phyloP scores from a whole-genome alignment of 2,329 filamentous ascomycete genomes.

The Penicillium hesseltinei region DNA sequence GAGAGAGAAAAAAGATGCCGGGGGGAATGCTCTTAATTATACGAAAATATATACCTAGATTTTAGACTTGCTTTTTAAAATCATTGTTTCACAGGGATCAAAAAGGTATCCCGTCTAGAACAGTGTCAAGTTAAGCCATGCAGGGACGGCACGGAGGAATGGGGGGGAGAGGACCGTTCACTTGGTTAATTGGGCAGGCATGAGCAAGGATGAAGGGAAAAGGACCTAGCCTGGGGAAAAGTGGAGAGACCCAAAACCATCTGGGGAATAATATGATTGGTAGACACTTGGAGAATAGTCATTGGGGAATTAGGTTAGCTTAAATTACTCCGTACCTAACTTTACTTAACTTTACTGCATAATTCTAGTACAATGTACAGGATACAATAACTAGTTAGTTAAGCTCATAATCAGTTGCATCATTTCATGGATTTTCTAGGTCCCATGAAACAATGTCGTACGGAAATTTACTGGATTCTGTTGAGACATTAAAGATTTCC shows the following conservation, averaged over 20 bases:
- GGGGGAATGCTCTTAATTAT: neutral
- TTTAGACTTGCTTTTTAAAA: neutral
- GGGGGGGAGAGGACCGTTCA: neutral
- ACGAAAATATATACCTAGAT: neutral
- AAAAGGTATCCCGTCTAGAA: neutral
- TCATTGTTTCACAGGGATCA: neutral
- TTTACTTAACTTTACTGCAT: neutral
- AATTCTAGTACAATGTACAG: neutral
- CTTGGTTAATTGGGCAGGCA: neutral
- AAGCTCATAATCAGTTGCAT: too few species aligned
- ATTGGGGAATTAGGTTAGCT: too few species aligned
- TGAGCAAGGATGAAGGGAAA: slow-evolving; percentile 8
- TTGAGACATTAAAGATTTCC: neutral
- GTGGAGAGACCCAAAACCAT: neutral
- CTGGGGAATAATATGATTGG: neutral
- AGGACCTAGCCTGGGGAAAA: slow-evolving; percentile 3
- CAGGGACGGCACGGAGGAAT: slow-evolving; percentile 10
- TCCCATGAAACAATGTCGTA: neutral
- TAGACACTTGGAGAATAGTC: neutral
- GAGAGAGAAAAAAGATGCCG: neutral
- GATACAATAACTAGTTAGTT: too few species aligned
- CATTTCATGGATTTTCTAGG: too few species aligned
- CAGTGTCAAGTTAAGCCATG: neutral
- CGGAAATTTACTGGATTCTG: neutral
- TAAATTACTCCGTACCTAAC: neutral